A percentile compares a stretch with the other conserved stretches of the same genome.
Evolutionary conservation across 2,329 filamentous ascomycete genomes (phyloP).

Genomic region (Magnaporthales sp.): DNA sequence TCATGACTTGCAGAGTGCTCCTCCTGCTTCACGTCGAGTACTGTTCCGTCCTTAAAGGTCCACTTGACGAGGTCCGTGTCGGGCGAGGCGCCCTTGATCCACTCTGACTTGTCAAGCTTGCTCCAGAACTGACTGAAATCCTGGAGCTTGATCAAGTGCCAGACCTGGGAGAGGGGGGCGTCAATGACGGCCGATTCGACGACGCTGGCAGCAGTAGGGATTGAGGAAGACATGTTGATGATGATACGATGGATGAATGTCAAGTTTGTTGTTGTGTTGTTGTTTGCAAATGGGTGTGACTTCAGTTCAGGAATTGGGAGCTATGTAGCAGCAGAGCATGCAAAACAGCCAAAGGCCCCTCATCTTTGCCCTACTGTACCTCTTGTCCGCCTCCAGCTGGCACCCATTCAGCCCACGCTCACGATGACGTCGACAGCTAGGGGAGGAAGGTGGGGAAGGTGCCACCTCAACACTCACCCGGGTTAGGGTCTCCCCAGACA

Average conservation of each 20-base stretch:
- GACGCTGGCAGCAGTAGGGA: constrained; percentile 60
- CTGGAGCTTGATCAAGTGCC: constrained; percentile 68
- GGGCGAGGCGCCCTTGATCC: constrained; percentile 51
- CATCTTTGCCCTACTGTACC: not conserved
- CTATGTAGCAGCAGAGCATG: no score
- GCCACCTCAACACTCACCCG: not conserved
- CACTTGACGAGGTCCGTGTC: constrained; percentile 62
- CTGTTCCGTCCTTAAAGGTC: constrained; percentile 62
- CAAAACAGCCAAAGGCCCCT: not conserved
- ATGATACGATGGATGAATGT: not conserved
- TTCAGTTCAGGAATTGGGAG: not conserved
- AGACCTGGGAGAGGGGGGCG: constrained; percentile 56
- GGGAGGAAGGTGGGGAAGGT: not conserved
- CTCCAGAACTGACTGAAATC: constrained; percentile 61
- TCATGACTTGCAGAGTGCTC: constrained; percentile 53
- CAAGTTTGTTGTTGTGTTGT: not conserved
- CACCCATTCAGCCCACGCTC: not conserved
- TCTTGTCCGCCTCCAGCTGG: not conserved
- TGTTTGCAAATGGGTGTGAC: not conserved
- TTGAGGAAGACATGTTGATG: constrained; percentile 23
- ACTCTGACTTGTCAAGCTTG: constrained; percentile 51
- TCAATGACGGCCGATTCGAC: constrained; percentile 60
- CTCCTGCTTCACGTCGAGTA: constrained; percentile 66
- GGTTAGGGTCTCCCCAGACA: no score
- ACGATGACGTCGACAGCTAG: not conserved